A percentile compares a stretch with the other conserved stretches of the same genome.
Conservation (phyloP, 2,329 filamentous ascomycete species). For the Ophiosphaerella korrae region DNA sequence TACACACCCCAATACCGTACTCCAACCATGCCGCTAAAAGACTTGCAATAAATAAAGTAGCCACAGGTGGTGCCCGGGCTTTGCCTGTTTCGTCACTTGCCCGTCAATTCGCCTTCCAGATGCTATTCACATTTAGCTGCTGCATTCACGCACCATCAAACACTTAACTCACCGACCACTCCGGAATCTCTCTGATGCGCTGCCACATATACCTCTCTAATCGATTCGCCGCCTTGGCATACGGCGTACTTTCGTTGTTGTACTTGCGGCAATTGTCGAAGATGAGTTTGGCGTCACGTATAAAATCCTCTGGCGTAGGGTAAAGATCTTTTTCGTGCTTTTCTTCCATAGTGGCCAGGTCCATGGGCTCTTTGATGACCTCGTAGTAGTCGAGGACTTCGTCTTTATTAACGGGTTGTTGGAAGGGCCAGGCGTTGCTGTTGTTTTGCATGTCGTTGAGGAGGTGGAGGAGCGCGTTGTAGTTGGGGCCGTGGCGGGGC, state of each 20-base stretch:
- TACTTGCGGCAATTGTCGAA: slow-evolving; percentile 96
- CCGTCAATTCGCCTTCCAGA: slow-evolving; percentile 37
- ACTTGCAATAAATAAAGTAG: background rate
- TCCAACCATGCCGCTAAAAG: background rate
- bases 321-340: slow-evolving; percentile 96
- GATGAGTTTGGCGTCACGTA: slow-evolving; percentile 83
- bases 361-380: slow-evolving; percentile 98
- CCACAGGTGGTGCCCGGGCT: too few relatives aligned
- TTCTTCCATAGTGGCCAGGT: slow-evolving; percentile 91
- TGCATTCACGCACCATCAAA: background rate
- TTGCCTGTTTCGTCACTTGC: slow-evolving; percentile 21
- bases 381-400: slow-evolving; percentile 99
- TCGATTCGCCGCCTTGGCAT: slow-evolving; percentile 93
- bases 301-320: slow-evolving; percentile 87
- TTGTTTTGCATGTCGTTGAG: slow-evolving; percentile 97
- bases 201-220: slow-evolving; percentile 95
- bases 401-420: slow-evolving; percentile 89
- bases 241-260: slow-evolving; percentile 93
- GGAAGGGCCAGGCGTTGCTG: slow-evolving; percentile 90
- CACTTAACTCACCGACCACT: slow-evolving; percentile 65
- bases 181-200: slow-evolving; percentile 87
- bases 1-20: background rate
- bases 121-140: slow-evolving; percentile 20
- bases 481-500: slow-evolving; percentile 93
- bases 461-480: slow-evolving; percentile 89